Conservation (phyloP, 2,329 filamentous ascomycete species). For the Aspergillus sp. region DNA sequence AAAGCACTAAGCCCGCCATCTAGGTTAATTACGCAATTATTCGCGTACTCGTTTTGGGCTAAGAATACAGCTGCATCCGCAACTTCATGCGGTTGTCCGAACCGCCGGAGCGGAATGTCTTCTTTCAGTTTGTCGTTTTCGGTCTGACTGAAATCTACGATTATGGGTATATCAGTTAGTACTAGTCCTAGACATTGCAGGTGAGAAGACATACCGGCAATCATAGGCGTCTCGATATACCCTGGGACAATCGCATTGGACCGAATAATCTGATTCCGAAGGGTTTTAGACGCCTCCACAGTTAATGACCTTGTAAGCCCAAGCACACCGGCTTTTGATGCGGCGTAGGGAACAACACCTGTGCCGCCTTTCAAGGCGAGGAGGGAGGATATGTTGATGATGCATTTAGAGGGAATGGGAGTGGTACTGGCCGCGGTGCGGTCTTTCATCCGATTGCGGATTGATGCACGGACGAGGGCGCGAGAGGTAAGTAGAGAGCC, state of each 20-base stretch:
- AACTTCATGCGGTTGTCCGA: constrained; percentile 69
- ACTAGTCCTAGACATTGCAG: neutral
- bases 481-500: constrained; percentile 43
- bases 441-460: constrained; percentile 30
- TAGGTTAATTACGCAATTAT: constrained; percentile 82
- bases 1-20: constrained; percentile 78
- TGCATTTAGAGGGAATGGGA: constrained; percentile 64
- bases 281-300: constrained; percentile 32
- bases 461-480: constrained; percentile 36
- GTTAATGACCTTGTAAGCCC: constrained; percentile 50
- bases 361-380: constrained; percentile 67
- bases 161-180: neutral
- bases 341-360: constrained; percentile 73
- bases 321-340: constrained; percentile 76
- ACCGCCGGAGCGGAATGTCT: constrained; percentile 64
- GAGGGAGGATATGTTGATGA: constrained; percentile 80
- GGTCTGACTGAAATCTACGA: constrained; percentile 42
- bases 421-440: constrained; percentile 6
- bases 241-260: constrained; percentile 81
- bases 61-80: constrained; percentile 82
- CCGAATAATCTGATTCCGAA: constrained; percentile 67
- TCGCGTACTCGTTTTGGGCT: constrained; percentile 75
- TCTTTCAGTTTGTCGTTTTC: constrained; percentile 34
- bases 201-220: constrained; percentile 54
- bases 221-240: constrained; percentile 82